Evolutionary conservation across 441 rosid species (phyloP).

Genomic region (Lepidium campestre): DNA sequence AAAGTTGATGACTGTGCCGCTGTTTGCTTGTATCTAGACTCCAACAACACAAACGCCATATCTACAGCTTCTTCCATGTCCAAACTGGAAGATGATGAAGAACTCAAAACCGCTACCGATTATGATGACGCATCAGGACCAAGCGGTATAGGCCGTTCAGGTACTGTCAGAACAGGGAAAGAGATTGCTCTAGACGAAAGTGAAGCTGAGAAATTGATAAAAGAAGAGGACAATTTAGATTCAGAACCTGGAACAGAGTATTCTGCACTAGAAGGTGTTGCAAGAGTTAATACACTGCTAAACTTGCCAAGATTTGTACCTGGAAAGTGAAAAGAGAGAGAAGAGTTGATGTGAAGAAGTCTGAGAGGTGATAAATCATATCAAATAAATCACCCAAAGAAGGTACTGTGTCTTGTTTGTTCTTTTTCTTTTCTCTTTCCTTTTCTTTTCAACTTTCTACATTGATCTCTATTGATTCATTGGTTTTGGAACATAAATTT

Average conservation of each 20-base stretch:
- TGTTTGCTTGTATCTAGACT: constrained; percentile 34
- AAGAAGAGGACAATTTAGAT: constrained; percentile 38
- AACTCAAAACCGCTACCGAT: constrained; percentile 23
- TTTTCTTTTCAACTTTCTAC: not conserved
- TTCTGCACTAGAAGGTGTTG: constrained; percentile 94
- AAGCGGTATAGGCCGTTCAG: constrained; percentile 29
- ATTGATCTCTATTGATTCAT: constrained; percentile 25
- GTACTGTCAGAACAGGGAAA: constrained; percentile 36
- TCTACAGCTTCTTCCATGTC: constrained; percentile 41
- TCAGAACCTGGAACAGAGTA: constrained; percentile 52
- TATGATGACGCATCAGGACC: constrained; percentile 25
- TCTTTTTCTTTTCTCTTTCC: not conserved
- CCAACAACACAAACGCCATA: constrained; percentile 29
- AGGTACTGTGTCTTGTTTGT: constrained; percentile 19
- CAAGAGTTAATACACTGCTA: constrained; percentile 78
- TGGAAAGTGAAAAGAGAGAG: constrained; percentile 31
- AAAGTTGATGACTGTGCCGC: constrained; percentile 38
- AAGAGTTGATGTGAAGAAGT: constrained; percentile 18
- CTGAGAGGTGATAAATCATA: constrained; percentile 2
- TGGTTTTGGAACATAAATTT: constrained; percentile 25
- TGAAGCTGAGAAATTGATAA: constrained; percentile 36
- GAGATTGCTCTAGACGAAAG: constrained; percentile 36
- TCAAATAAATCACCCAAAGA: constrained; percentile 17
- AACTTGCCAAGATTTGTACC: constrained; percentile 84
- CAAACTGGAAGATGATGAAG: constrained; percentile 38